Base-by-base conservation (phyloP, 345 rosid species). In the Clausena lansium region DNA sequence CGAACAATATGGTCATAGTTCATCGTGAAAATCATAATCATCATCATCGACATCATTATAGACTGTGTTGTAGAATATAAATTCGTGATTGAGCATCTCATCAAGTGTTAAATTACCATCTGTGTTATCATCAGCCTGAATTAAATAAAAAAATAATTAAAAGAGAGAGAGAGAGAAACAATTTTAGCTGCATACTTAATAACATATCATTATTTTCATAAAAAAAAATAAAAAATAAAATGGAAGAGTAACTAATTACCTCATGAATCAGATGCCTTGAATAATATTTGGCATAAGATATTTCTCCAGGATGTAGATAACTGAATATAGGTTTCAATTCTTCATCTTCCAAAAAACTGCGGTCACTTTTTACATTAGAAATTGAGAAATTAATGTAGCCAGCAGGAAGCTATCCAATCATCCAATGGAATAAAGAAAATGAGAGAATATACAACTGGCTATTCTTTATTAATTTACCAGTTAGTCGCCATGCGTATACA, bases 291-390 rank as follows among this genome's bases (percentile, higher is more conserved):
- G 94, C 91, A n/a, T 89, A 84, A 39, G 86, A 84, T 70, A 89
- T 13, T 58, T 93, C 92, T 74, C 94, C 94, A 7, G 94, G 94
- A 67, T 86, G 84, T 28, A 93, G 85, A 85, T 89, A 90, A 66
- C n/a, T 69, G 62, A 90, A 80, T 19, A 93, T 75, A 9, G 98
- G 94, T 14, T 84, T 84, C 41, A 91, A 65, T 78, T 93, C 95
- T 47, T 88, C 87, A 19, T 81, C 82, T 2, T 70, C 86, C 71
- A 91, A 73, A 7, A 75, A 63, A 41, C 90, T 87, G 79, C 50
- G 68, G 32, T 2, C 47, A 41, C 9, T 41, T 41, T 41, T 41
- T 2, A 10, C 47, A 10, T 41, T 41, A 41, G 0, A 41, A 41
- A 10, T 41, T 41, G 14, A 41, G 47, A 41, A 41, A 41, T 41